Percentiles rank a stretch among this genome's conserved stretches.
Conservation (phyloP, 805 yeast species). For the Candida suzukii region DNA sequence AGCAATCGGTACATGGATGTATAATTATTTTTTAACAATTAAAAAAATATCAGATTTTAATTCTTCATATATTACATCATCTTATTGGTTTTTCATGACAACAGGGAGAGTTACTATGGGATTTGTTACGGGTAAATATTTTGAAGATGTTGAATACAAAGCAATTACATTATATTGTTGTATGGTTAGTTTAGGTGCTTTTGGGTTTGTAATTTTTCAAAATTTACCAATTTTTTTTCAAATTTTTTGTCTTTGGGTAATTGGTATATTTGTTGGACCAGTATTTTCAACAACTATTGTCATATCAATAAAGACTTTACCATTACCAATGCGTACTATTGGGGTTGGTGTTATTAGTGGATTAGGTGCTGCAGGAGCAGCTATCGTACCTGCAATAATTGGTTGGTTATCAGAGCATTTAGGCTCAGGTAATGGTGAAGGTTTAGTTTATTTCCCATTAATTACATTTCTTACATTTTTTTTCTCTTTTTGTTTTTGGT, state of each 20-base stretch:
- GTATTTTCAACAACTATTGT: slow-evolving; percentile 64
- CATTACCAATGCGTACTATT: slow-evolving; percentile 49
- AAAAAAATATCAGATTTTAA: slow-evolving; percentile 26
- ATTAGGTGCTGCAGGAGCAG: slow-evolving; percentile 80
- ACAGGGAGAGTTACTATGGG: slow-evolving; percentile 40
- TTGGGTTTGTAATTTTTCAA: slow-evolving; percentile 25
- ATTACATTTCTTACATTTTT: slow-evolving; percentile 15
- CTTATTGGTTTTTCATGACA: slow-evolving; percentile 47
- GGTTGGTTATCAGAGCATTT: slow-evolving; percentile 38
- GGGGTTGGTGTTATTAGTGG: slow-evolving; percentile 76
- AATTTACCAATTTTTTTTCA: slow-evolving; percentile 16
- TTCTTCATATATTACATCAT: slow-evolving; percentile 41
- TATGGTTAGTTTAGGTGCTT: slow-evolving; percentile 25
- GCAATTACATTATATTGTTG: slow-evolving; percentile 36
- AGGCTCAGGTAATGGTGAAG: slow-evolving; percentile 21
- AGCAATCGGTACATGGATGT: slow-evolving; percentile 47
- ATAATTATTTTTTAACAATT: slow-evolving; percentile 38
- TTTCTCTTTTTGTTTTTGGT: slow-evolving; percentile 20
- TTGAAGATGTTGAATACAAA: slow-evolving; percentile 27
- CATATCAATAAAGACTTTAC: slow-evolving; percentile 55
- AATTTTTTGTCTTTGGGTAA: slow-evolving; percentile 28
- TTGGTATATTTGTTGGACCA: slow-evolving; percentile 49
- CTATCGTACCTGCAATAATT: slow-evolving; percentile 57
- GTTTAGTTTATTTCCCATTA: slow-evolving; percentile 24
- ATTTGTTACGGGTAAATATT: slow-evolving; percentile 39